These are phyloP conservation scores for Hirsutella thompsonii DNA, from an alignment of 2,329 filamentous ascomycete genomes.

Conservation along the genomic window DNA sequence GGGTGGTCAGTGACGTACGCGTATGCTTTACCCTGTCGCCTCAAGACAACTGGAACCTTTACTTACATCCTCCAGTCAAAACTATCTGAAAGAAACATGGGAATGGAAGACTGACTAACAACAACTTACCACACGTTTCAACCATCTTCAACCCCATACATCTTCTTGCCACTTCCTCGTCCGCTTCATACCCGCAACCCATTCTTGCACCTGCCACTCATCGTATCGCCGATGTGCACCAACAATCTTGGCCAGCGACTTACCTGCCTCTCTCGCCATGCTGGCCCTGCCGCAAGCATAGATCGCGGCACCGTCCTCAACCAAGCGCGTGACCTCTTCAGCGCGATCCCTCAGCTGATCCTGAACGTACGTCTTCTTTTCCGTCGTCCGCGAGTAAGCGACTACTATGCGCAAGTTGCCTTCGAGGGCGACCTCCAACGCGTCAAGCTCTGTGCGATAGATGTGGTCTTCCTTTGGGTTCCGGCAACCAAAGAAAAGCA, in stretches of 20 bases:
- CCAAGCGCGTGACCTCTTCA: slow-evolving; percentile 15
- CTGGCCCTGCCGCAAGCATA: slow-evolving; percentile 27
- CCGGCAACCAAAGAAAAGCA: slow-evolving; percentile 49
- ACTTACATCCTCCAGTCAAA: not conserved
- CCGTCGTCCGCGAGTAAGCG: not conserved
- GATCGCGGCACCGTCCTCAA: slow-evolving; percentile 21
- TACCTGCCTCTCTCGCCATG: slow-evolving; percentile 30
- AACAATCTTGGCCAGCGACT: slow-evolving; percentile 22
- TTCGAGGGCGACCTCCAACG: slow-evolving; percentile 12
- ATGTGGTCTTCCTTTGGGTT: slow-evolving; percentile 37
- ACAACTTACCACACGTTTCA: not conserved
- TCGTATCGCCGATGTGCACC: slow-evolving; percentile 20
- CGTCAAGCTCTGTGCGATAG: slow-evolving; percentile 30
- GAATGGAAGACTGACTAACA: not conserved
- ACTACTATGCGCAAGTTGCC: not conserved
- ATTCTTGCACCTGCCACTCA: slow-evolving; percentile 26
- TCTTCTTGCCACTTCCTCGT: slow-evolving; percentile 39
- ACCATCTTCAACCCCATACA: slow-evolving; percentile 32
- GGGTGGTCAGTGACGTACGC: not conserved
- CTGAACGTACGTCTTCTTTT: not conserved
- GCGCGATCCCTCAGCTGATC: not conserved
- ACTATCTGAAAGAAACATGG: not conserved
- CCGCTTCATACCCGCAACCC: slow-evolving; percentile 33
- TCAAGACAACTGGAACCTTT: not conserved
- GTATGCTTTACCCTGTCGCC: not conserved